Percentiles rank a stretch among this genome's conserved stretches.
phyloP scores from a whole-genome alignment of 2,329 filamentous ascomycete genomes.

The Diaporthe destruens region DNA sequence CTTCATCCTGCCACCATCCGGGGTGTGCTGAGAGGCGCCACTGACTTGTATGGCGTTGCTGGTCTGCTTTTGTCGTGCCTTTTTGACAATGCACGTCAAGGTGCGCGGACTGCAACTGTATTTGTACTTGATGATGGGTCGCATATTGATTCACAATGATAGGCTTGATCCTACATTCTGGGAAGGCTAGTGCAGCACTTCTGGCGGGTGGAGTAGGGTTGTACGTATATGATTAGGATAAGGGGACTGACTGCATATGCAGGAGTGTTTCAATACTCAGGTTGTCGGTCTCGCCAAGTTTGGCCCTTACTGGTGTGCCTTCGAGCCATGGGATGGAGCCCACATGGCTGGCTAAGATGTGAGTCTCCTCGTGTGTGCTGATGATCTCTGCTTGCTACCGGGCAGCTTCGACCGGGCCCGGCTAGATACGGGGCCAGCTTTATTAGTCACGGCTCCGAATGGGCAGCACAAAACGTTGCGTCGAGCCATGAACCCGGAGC shows the following conservation, averaged over 20 bases:
- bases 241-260: slow-evolving; percentile 33
- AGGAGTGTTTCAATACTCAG: slow-evolving; percentile 5
- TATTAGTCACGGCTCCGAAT: slow-evolving; percentile 1
- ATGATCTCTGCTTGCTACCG: neutral
- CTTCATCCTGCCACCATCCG: neutral
- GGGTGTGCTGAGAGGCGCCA: neutral
- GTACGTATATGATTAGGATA: slow-evolving; percentile 30
- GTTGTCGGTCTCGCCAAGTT: neutral
- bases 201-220: slow-evolving; percentile 9
- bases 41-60: slow-evolving; percentile 28
- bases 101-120: slow-evolving; percentile 5
- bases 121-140: slow-evolving; percentile 8
- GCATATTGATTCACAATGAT: slow-evolving; percentile 4
- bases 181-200: neutral
- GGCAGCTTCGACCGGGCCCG: slow-evolving; percentile 1
- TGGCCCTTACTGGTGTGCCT: neutral
- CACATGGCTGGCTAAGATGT: neutral
- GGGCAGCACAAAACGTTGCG: neutral
- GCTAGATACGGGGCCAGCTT: neutral
- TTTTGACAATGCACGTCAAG: neutral
- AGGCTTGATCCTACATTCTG: neutral
- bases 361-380: neutral
- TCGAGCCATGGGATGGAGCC: neutral
- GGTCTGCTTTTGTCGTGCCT: neutral
- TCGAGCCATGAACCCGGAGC: neutral